Evolutionary conservation across 306 rosid genomes (phyloP).

Genomic region (Oemleria cerasiformis): DNA sequence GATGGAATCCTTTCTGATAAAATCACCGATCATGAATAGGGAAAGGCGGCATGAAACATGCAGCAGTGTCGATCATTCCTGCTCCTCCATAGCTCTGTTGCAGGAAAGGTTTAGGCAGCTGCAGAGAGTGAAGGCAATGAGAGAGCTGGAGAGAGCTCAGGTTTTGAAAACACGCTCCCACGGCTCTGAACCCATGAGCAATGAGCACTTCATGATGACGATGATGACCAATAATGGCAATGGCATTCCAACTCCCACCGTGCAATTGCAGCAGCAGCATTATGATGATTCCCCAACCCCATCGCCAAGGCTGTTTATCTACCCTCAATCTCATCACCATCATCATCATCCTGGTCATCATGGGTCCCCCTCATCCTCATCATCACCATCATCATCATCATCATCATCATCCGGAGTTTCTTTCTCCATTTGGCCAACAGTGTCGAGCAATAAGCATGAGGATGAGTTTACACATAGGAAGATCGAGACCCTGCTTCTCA

Average conservation of each 20-base stretch:
- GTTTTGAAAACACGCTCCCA: slow-evolving; percentile 27
- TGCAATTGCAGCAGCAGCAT: too few species aligned
- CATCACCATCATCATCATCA: not conserved
- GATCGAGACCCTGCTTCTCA: slow-evolving; percentile 25
- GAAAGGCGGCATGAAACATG: slow-evolving; percentile 37
- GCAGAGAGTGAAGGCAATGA: slow-evolving; percentile 82
- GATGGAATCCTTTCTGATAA: too few species aligned
- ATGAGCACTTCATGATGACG: not conserved
- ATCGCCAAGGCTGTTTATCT: slow-evolving; percentile 28
- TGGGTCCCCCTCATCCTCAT: too few species aligned
- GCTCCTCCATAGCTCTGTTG: slow-evolving; percentile 73
- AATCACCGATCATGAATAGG: slow-evolving; percentile 39
- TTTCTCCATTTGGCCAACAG: slow-evolving; percentile 63
- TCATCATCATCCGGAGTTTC: slow-evolving; percentile 50
- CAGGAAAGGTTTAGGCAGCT: slow-evolving; percentile 87
- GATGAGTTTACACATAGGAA: slow-evolving; percentile 2
- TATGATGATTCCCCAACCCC: too few species aligned
- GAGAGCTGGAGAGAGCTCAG: slow-evolving; percentile 58
- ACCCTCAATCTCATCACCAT: slow-evolving; percentile 21
- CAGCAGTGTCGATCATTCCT: slow-evolving; percentile 32
- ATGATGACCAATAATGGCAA: not conserved
- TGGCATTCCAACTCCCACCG: not conserved
- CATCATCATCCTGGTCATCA: too few species aligned
- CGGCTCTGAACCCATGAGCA: slow-evolving; percentile 33
- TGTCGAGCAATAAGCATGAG: slow-evolving; percentile 16